These are phyloP conservation scores for Polychaeton citri DNA, from an alignment of 2,329 filamentous ascomycete species.

Conservation along the genomic window DNA sequence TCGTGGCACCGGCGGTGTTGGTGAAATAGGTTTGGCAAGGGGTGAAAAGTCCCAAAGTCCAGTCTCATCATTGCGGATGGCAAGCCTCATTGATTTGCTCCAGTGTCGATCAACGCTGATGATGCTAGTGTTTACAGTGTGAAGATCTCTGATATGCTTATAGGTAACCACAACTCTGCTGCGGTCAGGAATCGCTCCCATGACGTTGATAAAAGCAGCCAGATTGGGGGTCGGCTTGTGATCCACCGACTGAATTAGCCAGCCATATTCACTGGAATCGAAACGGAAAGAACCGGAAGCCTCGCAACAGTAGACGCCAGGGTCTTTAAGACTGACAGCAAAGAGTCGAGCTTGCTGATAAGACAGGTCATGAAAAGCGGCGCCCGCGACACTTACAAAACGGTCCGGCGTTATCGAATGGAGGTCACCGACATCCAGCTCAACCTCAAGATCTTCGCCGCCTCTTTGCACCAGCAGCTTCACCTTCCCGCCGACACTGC, in stretches of 20 bases:
- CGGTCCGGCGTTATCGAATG: constrained; percentile 92
- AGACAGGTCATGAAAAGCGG: constrained; percentile 88
- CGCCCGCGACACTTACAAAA: constrained; percentile 87
- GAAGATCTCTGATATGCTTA: constrained; percentile 86
- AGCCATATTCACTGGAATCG: constrained; percentile 79
- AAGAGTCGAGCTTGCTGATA: constrained; percentile 97
- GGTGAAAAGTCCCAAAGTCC: constrained; percentile 93
- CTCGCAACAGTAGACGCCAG: constrained; percentile 86
- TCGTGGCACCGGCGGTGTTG: constrained; percentile 55
- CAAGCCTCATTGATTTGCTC: constrained; percentile 87
- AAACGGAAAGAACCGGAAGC: constrained; percentile 90
- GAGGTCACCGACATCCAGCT: constrained; percentile 74
- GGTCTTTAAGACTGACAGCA: constrained; percentile 65
- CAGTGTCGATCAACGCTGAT: constrained; percentile 90
- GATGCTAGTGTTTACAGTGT: constrained; percentile 87
- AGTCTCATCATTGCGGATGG: constrained; percentile 75
- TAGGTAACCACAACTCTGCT: constrained; percentile 87
- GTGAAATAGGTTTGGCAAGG: constrained; percentile 66
- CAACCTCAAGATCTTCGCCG: constrained; percentile 73
- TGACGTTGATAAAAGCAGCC: constrained; percentile 77
- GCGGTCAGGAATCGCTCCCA: constrained; percentile 69
- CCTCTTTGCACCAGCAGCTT: constrained; percentile 76
- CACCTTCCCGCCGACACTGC: constrained; percentile 66
- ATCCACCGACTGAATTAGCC: constrained; percentile 86
- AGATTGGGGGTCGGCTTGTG: constrained; percentile 83